Percentiles rank a stretch among this genome's conserved stretches.
These are phyloP conservation scores for Diaporthe eres DNA, from an alignment of 2,329 filamentous ascomycete genomes.

Conservation along the genomic window DNA sequence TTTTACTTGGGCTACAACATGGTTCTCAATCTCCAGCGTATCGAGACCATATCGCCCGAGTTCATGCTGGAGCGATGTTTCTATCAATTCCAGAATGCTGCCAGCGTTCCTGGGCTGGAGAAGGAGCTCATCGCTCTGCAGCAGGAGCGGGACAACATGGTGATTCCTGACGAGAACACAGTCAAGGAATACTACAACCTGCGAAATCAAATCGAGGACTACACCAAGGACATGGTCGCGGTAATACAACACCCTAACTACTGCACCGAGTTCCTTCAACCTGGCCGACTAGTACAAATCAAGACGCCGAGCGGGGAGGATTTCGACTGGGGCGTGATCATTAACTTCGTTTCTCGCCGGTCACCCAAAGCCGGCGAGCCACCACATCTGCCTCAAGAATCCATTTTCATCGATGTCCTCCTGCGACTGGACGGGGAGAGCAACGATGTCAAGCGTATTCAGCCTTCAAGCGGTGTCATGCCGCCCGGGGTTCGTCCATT, in stretches of 20 bases:
- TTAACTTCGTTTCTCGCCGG: slow-evolving; percentile 78
- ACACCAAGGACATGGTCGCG: slow-evolving; percentile 88
- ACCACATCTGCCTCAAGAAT: slow-evolving; percentile 80
- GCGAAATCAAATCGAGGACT: slow-evolving; percentile 84
- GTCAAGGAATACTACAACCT: slow-evolving; percentile 96
- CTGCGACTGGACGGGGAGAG: slow-evolving; percentile 71
- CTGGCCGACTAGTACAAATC: slow-evolving; percentile 89
- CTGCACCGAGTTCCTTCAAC: slow-evolving; percentile 85
- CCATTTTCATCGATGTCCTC: slow-evolving; percentile 86
- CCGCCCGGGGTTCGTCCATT: slow-evolving; percentile 71
- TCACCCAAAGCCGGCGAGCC: slow-evolving; percentile 76
- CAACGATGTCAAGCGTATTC: slow-evolving; percentile 58
- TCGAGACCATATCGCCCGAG: slow-evolving; percentile 99
- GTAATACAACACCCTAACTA: slow-evolving; percentile 95
- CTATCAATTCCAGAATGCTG: slow-evolving; percentile 97
- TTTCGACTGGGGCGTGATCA: slow-evolving; percentile 94
- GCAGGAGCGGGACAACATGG: slow-evolving; percentile 78
- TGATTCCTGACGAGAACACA: slow-evolving; percentile 87
- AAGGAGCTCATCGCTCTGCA: slow-evolving; percentile 86
- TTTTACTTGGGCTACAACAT: slow-evolving; percentile 99
- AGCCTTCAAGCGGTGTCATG: slow-evolving; percentile 76
- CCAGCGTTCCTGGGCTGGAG: slow-evolving; percentile 86
- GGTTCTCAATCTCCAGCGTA: slow-evolving; percentile 95
- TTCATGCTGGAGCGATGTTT: slow-evolving; percentile 99
- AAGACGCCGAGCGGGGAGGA: slow-evolving; percentile 82